phyloP scores from a whole-genome alignment of 1,139 yeast species.

The Diutina ranongensis region DNA sequence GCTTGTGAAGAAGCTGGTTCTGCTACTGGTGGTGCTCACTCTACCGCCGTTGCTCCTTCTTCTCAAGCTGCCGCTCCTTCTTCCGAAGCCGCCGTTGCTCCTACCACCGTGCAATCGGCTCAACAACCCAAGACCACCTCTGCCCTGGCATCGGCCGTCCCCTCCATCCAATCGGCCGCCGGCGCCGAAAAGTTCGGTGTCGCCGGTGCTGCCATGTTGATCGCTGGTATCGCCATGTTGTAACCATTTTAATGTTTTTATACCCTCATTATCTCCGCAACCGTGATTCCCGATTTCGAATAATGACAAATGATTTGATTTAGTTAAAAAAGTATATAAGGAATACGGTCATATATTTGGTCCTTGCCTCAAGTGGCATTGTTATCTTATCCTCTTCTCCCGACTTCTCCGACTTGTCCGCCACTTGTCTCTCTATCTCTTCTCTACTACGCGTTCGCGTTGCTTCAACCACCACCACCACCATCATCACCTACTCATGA shows the following conservation, averaged over 20 bases:
- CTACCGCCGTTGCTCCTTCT: background rate
- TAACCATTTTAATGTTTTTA: background rate
- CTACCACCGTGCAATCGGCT: background rate
- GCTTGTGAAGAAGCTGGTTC: background rate
- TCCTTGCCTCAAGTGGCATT: too few species aligned
- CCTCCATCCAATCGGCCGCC: background rate
- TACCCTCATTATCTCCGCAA: too few species aligned
- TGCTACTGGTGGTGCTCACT: too few species aligned
- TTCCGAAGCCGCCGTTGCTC: too few species aligned
- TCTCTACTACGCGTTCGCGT: background rate
- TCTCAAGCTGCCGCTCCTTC: background rate
- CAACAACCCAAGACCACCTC: background rate
- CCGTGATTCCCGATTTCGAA: background rate
- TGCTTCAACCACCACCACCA: too few species aligned
- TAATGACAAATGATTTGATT: background rate
- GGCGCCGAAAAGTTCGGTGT: constrained; percentile 2
- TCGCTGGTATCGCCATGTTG: constrained; percentile 5
- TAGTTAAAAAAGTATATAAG: background rate
- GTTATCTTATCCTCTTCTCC: too few species aligned
- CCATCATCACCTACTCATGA: too few species aligned
- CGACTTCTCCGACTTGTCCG: too few species aligned
- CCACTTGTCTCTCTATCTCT: too few species aligned
- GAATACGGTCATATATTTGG: background rate
- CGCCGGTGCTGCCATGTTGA: constrained; percentile 1
- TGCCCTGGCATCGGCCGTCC: background rate